Base-by-base conservation (phyloP, 306 rosid genomes). In the Mucuna pruriens region DNA sequence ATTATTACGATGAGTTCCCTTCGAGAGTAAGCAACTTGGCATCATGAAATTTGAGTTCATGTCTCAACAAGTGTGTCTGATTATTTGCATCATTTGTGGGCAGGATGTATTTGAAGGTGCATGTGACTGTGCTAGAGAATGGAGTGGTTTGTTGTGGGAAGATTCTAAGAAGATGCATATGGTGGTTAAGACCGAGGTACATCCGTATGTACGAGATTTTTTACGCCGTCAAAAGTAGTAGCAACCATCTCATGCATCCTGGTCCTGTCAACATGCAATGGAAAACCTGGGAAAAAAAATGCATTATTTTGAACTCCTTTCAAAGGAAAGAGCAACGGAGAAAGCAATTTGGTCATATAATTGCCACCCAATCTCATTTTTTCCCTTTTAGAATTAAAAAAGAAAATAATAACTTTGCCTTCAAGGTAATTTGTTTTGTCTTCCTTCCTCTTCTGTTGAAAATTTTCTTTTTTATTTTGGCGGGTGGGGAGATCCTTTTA, bases 101-200 rank as follows among this genome's bases (percentile, higher is more conserved):
- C 93, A 95, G 99, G 99, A 95, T 36, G 93, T 92, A 26, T 92
- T 87, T 38, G 99, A 95, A 84, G 94, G 84, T 74, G 93, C 99
- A 46, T 90, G 92, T 74, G 99, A 95, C 89, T 86, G 84, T 31
- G 97, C 98, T 20, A 86, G 98, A 63, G 94, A 91, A 54, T 90
- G 95, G 91, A 86, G 86, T 49, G 99, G 96, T 49, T 85, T 95
- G 80, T 76, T 93, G 54, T 95, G 99, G 99, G 99, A 95, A 86
- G 90, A 95, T 80, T 85, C 91, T 39, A 95, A 91, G 86, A 89
- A 84, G 84, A 87, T 93, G 98, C 93, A 90, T 61, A 82, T 95
- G 86, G 88, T 93, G 46, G 98, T 93, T 80, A 91, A 86, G 85
- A 82, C 88, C 0, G 98, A 93, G 82, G 90, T 88, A 44, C 97